A percentile compares a stretch with the other conserved stretches of the same genome.
These are phyloP conservation scores for Fusarium sp. DNA, from an alignment of 2,329 filamentous ascomycete species.

Conservation along the genomic window DNA sequence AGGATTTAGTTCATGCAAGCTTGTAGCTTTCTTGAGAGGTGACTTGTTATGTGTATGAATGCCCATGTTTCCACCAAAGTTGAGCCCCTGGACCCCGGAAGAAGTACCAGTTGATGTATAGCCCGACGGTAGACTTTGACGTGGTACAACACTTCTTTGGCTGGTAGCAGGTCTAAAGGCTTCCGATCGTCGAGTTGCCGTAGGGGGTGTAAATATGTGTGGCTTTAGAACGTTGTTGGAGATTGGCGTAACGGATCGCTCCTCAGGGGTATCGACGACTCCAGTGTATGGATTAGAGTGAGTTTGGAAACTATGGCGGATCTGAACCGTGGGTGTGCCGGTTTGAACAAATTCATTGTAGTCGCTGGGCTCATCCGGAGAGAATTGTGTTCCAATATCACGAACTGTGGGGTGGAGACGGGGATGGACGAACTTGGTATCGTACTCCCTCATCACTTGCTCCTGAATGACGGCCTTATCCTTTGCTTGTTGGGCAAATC, in stretches of 20 bases:
- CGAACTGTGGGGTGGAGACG: conserved; percentile 82
- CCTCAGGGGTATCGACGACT: conserved; percentile 60
- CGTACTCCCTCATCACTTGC: conserved; percentile 94
- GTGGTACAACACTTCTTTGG: conserved; percentile 48
- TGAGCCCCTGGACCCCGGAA: conserved; percentile 44
- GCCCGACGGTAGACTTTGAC: conserved; percentile 54
- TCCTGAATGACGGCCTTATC: conserved; percentile 87
- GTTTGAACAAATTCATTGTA: conserved; percentile 59
- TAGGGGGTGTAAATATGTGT: conserved; percentile 59
- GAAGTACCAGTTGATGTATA: conserved; percentile 49
- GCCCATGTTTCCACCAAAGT: conserved; percentile 80
- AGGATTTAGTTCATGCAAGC: conserved; percentile 68
- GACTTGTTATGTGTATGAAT: conserved; percentile 84
- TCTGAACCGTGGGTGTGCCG: conserved; percentile 68
- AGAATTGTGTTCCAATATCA: conserved; percentile 84
- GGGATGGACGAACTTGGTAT: conserved; percentile 94
- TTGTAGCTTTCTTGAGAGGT: conserved; percentile 81
- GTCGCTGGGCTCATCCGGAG: conserved; percentile 59
- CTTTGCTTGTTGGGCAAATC: conserved; percentile 86
- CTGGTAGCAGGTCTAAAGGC: conserved; percentile 49
- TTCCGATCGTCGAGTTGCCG: conserved; percentile 52
- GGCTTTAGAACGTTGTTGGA: conserved; percentile 55
- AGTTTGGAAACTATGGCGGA: conserved; percentile 82
- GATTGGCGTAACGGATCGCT: conserved; percentile 51
- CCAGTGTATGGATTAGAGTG: conserved; percentile 86